Base-by-base conservation (phyloP, 225 moss, liverwort and hornwort genomes). In the Polytrichum commune region DNA sequence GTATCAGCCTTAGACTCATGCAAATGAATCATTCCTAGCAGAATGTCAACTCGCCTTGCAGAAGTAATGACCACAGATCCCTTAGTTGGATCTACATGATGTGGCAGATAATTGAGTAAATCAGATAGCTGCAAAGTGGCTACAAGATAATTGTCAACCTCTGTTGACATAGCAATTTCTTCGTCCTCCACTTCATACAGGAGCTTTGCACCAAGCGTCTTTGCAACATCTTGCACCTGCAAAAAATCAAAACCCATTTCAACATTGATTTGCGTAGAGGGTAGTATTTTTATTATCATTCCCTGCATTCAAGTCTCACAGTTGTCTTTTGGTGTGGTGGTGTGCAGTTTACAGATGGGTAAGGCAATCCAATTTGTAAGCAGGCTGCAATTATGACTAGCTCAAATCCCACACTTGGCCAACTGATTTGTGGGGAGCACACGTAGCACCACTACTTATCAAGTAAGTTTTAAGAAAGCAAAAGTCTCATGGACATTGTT, bases 191-290 rank as follows among this genome's bases (percentile, higher is more conserved):
- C 84, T 80, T 73, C 65, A 69, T 90, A 96, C 8, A 93, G 63
- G 22, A 96, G 78, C 62, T 83, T 73, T 20, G 90, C 93, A 76
- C 76, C 81, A 62, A 96, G 83, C 29, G 85, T 85, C 67, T 88
- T 93, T 4, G 83, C 84, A 72, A 96, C 91, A 85, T 96, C 95
- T 71, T 96, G 91, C 66, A 96, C 93, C 95, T 96, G 75, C 69
- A 58, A 69, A 72, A 28, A 13, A 22, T 27, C 18, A 63, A 23
- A 22, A 58, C 2, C 3, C 3, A 46, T 4, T 16, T 13, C 1
- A 16, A 38, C 38, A 38, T 38, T 38, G 38, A 38, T 38, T 38
- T 46, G 46, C 13, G 0, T 46, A 46, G 46, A 13, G 13, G 46
- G 16, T 46, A 46, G 46, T 13, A 46, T 16, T 13, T 10, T 16